A percentile compares a stretch with the other conserved stretches of the same genome.
Evolutionary conservation across 768 basidiomycete species (phyloP).

Genomic region (Coprinopsis sp.): DNA sequence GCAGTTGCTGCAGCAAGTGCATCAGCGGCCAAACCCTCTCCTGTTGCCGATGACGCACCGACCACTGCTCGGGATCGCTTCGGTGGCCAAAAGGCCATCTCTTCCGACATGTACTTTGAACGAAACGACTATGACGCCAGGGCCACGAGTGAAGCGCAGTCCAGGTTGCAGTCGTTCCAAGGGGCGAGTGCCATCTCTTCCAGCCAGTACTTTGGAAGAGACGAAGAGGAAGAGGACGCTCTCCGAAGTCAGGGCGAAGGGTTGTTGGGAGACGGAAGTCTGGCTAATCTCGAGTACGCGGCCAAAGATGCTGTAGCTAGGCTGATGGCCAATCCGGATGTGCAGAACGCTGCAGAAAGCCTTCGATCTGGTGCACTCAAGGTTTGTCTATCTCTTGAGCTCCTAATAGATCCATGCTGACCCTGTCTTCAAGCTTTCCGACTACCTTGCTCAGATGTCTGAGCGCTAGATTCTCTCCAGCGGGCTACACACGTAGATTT

Average conservation of each 20-base stretch:
- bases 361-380: conserved; percentile 79
- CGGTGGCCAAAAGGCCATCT: conserved; percentile 90
- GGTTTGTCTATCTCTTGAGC: conserved; percentile 38
- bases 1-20: conserved; percentile 39
- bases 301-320: conserved; percentile 73
- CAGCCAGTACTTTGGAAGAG: conserved; percentile 92
- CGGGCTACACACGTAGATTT: too few species aligned
- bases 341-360: conserved; percentile 78
- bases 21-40: conserved; percentile 17
- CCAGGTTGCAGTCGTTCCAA: conserved; percentile 77
- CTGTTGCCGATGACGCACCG: conserved; percentile 52
- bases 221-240: conserved; percentile 64
- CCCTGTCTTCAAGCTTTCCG: conserved; percentile 37
- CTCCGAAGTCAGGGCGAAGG: conserved; percentile 29
- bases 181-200: conserved; percentile 94
- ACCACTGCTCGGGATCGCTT: conserved; percentile 89
- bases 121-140: conserved; percentile 80
- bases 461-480: too few species aligned
- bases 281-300: conserved; percentile 53
- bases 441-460: conserved; percentile 1
- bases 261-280: conserved; percentile 50
- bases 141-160: conserved; percentile 69
- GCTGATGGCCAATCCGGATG: conserved; percentile 80
- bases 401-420: conserved; percentile 8
- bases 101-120: conserved; percentile 96